A percentile compares a stretch with the other conserved stretches of the same genome.
phyloP scores from a whole-genome alignment of 2,329 filamentous ascomycete genomes.

The Fusarium anthophilum region DNA sequence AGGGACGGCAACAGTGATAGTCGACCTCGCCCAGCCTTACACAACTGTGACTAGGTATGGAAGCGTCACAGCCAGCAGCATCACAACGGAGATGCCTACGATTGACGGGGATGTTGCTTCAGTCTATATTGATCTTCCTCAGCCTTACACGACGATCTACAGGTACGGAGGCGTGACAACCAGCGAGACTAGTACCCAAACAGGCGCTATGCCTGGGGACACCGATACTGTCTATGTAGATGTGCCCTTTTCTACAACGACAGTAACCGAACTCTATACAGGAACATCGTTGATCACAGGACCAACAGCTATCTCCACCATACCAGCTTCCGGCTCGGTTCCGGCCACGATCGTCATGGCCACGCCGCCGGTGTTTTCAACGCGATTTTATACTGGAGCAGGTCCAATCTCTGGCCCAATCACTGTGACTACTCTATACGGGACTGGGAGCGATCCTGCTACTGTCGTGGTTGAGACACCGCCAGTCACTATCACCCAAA shows the following conservation, averaged over 20 bases:
- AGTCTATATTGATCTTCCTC: background rate
- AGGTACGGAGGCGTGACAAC: background rate
- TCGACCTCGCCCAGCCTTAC: no score
- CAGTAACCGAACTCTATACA: background rate
- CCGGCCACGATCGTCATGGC: background rate
- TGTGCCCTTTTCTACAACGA: background rate
- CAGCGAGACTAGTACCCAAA: background rate
- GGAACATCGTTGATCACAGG: background rate
- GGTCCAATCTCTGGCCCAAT: background rate
- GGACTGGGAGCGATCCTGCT: background rate
- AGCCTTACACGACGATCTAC: background rate
- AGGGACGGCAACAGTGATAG: no score
- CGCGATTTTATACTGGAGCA: background rate
- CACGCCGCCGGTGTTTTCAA: background rate
- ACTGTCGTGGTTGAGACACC: background rate
- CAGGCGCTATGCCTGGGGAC: background rate
- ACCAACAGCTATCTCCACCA: background rate
- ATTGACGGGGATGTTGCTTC: background rate
- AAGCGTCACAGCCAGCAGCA: background rate
- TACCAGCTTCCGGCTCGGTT: fast-evolving
- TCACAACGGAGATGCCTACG: background rate
- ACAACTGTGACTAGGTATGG: background rate
- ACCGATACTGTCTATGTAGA: background rate
- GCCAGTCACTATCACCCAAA: background rate
- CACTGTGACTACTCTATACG: background rate